Evolutionary conservation across 345 rosid species (phyloP), one percentile per base, ranked within the genome.

Genomic region (Raphanus raphanistrum): DNA sequence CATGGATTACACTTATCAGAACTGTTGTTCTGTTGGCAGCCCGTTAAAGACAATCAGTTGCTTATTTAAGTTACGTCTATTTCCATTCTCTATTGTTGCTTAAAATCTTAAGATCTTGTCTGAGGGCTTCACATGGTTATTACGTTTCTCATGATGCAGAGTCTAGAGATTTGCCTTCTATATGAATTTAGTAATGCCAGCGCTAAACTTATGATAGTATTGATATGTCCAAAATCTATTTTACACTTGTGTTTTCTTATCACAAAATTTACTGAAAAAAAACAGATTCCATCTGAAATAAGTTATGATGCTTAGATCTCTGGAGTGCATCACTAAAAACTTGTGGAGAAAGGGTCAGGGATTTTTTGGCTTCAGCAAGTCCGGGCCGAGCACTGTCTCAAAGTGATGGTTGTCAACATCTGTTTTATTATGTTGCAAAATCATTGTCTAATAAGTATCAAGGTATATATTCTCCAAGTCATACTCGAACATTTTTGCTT

Each of bases 311-410:
- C 76, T 65, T 82, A 95, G 99, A 91, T 90, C 68, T 86, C 92
- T 50, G 98, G 99, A 83, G 86, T 90, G 66, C 77, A 88, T 85
- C 89, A 92, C 70, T 95, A 96, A 97, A 95, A 95, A 88, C 97
- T 90, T 86, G 97, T 96, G 70, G 85, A 85, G 82, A 90, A 90
- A 86, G 97, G 96, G 38, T 79, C 84, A 71, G 98, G 89, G 63
- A 82, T 92, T 28, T 95, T 85, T 76, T 92, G 98, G 98, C 98
- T 95, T 77, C 98, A 90, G 70, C 97, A 91, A 86, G 98, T 94
- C 76, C 83, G 27, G 27, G 97, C 89, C 29, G 94, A 89, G 71
- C 75, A 83, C 63, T 81, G 85, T 76, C 93, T 92, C 62, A 86
- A 85, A 72, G 86, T 82, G 21, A 94, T 94, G 76, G 88, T 94